A percentile compares a stretch with the other conserved stretches of the same genome.
phyloP scores from a whole-genome alignment of 495 filamentous ascomycete genomes.

The Wilcoxina mikolae region DNA sequence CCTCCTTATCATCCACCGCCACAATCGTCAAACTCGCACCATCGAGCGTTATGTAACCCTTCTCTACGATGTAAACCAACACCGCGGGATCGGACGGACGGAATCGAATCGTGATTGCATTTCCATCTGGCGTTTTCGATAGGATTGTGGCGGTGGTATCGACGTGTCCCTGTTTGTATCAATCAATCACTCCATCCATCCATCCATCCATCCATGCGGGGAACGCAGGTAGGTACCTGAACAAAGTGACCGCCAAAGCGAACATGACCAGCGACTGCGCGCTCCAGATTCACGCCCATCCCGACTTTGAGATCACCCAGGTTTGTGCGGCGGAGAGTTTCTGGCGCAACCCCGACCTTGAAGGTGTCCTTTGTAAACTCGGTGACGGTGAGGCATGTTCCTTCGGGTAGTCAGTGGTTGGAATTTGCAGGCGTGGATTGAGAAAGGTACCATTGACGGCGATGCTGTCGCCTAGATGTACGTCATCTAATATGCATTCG shows the following conservation, averaged over 20 bases:
- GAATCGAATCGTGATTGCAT: conserved; percentile 75
- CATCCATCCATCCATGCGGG: neutral
- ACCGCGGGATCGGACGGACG: conserved; percentile 50
- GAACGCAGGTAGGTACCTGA: neutral
- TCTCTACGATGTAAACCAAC: conserved; percentile 79
- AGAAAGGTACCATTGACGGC: conserved; percentile 57
- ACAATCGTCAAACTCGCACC: conserved; percentile 94
- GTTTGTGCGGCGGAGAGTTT: conserved; percentile 92
- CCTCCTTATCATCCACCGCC: conserved; percentile 55
- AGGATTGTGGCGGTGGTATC: conserved; percentile 69
- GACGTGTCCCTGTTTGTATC: conserved; percentile 69
- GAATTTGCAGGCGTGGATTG: neutral
- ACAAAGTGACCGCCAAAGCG: conserved; percentile 79
- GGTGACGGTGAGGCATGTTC: conserved; percentile 83
- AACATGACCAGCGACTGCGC: conserved; percentile 72
- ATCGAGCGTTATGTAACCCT: conserved; percentile 90
- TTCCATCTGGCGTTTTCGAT: conserved; percentile 58
- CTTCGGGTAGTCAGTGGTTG: conserved; percentile 28
- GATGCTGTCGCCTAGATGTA: conserved; percentile 81
- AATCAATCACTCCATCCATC: conserved; percentile 13
- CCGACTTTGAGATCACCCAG: conserved; percentile 40
- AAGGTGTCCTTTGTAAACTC: conserved; percentile 42
- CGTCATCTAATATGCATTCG: conserved; percentile 60
- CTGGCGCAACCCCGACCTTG: conserved; percentile 88
- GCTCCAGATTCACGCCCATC: conserved; percentile 67